Conservation (phyloP, 441 rosid species). For the Pelargonium cotyledonis region DNA sequence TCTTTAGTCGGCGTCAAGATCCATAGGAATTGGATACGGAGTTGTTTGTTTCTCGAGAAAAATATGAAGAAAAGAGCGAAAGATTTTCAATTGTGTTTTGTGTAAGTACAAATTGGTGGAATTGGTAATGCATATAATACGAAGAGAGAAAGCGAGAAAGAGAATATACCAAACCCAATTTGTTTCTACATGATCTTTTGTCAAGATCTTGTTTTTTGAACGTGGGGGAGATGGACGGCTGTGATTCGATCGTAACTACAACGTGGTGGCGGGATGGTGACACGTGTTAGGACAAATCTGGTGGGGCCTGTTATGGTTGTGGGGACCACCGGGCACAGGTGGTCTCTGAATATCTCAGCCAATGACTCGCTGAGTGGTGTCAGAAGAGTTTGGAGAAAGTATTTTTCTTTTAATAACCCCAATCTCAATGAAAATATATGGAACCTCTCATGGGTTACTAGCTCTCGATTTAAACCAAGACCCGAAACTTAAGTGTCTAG, state of each 20-base stretch:
- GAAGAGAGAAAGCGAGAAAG: too few relatives aligned
- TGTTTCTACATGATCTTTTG: background rate
- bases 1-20: slow-evolving; percentile 28
- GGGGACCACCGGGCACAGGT: slow-evolving; percentile 15
- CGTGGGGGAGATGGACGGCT: slow-evolving; percentile 8
- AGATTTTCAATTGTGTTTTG: too few relatives aligned
- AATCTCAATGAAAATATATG: background rate
- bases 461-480: too few relatives aligned
- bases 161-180: background rate
- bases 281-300: slow-evolving; percentile 25
- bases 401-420: slow-evolving; percentile 7
- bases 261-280: slow-evolving; percentile 13
- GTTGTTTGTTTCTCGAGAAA: background rate
- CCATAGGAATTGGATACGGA: slow-evolving; percentile 6
- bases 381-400: slow-evolving; percentile 14
- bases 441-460: slow-evolving; percentile 15
- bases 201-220: background rate
- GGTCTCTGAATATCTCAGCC: slow-evolving; percentile 10
- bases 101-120: too few relatives aligned
- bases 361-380: slow-evolving; percentile 11
- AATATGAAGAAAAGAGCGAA: too few relatives aligned
- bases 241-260: slow-evolving; percentile 23
- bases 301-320: background rate
- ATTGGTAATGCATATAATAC: too few relatives aligned
- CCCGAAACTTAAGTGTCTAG: too few relatives aligned